Base-by-base conservation (phyloP, 2,329 filamentous ascomycete species). In the Ophiostoma perfectum region DNA sequence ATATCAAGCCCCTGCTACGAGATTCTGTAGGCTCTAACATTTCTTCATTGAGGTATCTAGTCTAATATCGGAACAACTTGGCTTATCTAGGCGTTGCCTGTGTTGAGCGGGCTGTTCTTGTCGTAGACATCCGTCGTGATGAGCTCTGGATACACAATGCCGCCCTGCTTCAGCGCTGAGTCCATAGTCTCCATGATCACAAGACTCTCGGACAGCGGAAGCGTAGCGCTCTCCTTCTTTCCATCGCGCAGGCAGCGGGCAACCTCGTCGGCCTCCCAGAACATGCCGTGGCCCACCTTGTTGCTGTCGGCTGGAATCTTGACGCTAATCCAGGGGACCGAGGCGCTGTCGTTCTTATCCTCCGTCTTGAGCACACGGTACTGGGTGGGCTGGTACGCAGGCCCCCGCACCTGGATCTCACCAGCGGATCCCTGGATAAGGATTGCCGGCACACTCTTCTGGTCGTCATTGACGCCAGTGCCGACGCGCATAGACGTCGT, bases 351-450 rank as follows among this genome's bases (percentile, higher is more conserved):
- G 9, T 4, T 44, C 18, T 18, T n/a, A 38, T 42, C 44, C 36
- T 80, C 81, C 41, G 78, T 80, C 73, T 81, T 83, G 73, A 93
- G 83, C 66, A 93, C 78, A 67, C 81, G 84, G 77, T 89, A 92
- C 72, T 83, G 81, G 36, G 82, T 81, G 2, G 92, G 92, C 16
- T 86, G 83, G 81, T 82, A 96, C 0, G 90, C 87, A 1, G 89
- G 88, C 44, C 87, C 88, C 74, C 84, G 85, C 14, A 96, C 88
- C 75, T 94, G 90, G 73, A 96, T 91, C 80, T 96, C 92, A 71
- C 92, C 92, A 71, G 86, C 83, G 45, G 89, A 86, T 55, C 92
- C 92, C 78, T 94, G 90, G 73, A 96, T 91, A 72, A 90, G 88
- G 75, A 94, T 89, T 18, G 88, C 82, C 0, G 92, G 88, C 0